Evolutionary conservation across 495 filamentous ascomycete genomes (phyloP), one percentile per base, ranked within the genome.

Genomic region (Penicillium ochrochloron): DNA sequence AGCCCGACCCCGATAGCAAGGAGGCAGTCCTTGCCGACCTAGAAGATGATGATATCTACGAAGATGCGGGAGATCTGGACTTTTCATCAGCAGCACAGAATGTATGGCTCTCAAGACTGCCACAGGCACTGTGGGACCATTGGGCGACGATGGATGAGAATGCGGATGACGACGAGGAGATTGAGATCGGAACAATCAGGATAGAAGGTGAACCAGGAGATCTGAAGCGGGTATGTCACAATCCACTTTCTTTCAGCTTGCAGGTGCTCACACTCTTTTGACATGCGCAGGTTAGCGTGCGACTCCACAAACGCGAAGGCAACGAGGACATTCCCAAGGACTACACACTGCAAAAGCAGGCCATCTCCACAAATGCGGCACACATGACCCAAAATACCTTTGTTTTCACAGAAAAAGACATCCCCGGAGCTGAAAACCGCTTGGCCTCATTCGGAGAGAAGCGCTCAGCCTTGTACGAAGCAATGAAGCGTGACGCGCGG

Each of bases 41-140:
- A 42, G 85, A 87, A 33, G 89, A 93, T 52, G 88, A 93, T 27
- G 91, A 92, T 67, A 80, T 91, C 61, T 92, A 92, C 64, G 93
- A 97, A 75, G 93, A 97, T 75, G 90, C 91, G 5, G 91, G 92
- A 56, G 93, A 97, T 66, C 81, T 97, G 34, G 88, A 91, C 44
- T 94, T 97, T 62, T 83, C 84, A 56, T 80, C 85, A 51, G 78
- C 83, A 10, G 77, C 75, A 19, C 79, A 83, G 55, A 80, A 79
- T 59, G 78, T 92, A 50, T 96, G 89, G 80, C 81, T 97, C 27
- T 87, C 90, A 23, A 87, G 91, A 56, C 80, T 97, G 8, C 93
- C 93, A 3, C 84, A 87, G 61, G 89, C 88, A 66, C 80, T 97
- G 11, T 95, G 90, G 89, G 84, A 95, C 62, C 76, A 82, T 61